Evolutionary conservation across 306 rosid genomes (phyloP), one percentile per base, ranked within the genome.

Genomic region (Purshia tridentata): DNA sequence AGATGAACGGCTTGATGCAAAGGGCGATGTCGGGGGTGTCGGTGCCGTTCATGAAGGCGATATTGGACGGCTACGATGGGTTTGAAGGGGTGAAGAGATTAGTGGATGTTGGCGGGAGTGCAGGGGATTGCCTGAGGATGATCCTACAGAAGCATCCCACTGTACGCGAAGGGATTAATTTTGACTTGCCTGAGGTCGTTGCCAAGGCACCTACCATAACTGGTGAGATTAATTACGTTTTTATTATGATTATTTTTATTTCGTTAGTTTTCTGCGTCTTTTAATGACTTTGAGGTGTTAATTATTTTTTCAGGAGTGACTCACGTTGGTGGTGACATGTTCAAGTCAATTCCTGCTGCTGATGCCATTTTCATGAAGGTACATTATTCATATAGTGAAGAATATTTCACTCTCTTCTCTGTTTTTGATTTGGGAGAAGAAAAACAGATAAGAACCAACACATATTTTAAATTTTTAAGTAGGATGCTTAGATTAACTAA

Each of bases 31-130:
- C 98, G 1, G 96, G 97, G 4, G 90, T 84, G 2, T 93, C 98
- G 8, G 94, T 88, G 65, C 96, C 97, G 73, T 88, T 93, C 89
- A 86, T 91, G 77, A 91, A 70, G 74, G 89, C 91, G 15, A 39
- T 91, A 56, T 14, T 93, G 72, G 88, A 78, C 19, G 86, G 86
- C 22, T 94, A 94, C 50, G 75, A 84, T 62, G 98, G 96, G 37
- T 86, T 94, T 42, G 65, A 71, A 29, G 91, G 91, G 4, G 92
- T 89, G 8, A 29, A 64, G 67, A 88, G 52, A 66, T 72, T 94
- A 14, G 97, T 94, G 6, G 98, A 94, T 48, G 97, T 94, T 5
- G 98, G 97, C 1, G 98, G 98, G 16, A 94, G 98, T 22, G 97
- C 88, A 2, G 96, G 94, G 4, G 96, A 93, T 76, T 93, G 98